phyloP scores from a whole-genome alignment of 2,329 filamentous ascomycete genomes.

The Colletotrichum eremochloae region DNA sequence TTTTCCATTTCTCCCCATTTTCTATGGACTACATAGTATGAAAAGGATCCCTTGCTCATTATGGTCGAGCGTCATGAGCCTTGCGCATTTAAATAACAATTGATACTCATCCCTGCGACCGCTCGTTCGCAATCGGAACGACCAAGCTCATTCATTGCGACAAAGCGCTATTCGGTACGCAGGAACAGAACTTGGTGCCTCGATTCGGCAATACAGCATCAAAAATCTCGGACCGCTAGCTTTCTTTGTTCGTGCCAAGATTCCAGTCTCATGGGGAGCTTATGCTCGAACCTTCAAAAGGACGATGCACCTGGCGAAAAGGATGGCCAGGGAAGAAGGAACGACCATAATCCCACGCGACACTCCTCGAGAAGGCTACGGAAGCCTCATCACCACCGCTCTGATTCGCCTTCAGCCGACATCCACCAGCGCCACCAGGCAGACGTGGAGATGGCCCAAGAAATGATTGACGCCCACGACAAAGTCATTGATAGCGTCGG shows the following conservation, averaged over 20 bases:
- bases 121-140: neutral
- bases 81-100: slow-evolving; percentile 10
- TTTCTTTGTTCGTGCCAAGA: neutral
- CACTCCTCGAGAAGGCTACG: slow-evolving; percentile 34
- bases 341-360: slow-evolving; percentile 30
- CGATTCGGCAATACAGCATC: neutral
- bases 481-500: slow-evolving; percentile 24
- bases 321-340: slow-evolving; percentile 39
- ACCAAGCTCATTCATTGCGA: slow-evolving; percentile 2
- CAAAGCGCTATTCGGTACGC: neutral
- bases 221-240: neutral
- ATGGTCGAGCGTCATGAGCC: slow-evolving; percentile 4
- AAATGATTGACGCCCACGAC: slow-evolving; percentile 41
- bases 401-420: slow-evolving; percentile 11
- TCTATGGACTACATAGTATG: neutral
- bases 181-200: neutral
- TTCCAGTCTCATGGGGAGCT: slow-evolving; percentile 36
- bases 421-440: neutral
- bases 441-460: slow-evolving; percentile 33
- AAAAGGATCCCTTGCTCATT: neutral
- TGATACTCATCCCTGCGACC: slow-evolving; percentile 9
- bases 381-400: slow-evolving; percentile 26
- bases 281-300: slow-evolving; percentile 42
- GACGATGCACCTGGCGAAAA: slow-evolving; percentile 41
- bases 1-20: neutral